Evolutionary conservation across 805 yeast genomes (phyloP).

Genomic region (Candida suzukii): DNA sequence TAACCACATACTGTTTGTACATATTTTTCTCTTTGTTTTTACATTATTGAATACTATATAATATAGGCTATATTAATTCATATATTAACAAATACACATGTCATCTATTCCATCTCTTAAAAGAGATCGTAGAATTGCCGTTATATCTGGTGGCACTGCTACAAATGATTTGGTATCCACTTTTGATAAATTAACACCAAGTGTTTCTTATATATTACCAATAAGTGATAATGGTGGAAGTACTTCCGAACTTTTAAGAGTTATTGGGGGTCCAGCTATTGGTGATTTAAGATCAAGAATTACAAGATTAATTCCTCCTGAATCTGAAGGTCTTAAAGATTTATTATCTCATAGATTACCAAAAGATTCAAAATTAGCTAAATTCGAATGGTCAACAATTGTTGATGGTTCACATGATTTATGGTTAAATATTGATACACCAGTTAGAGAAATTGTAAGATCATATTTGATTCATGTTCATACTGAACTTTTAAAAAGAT

Average conservation of each 20-base stretch:
- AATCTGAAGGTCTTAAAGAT: slow-evolving; percentile 27
- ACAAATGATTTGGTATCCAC: slow-evolving; percentile 68
- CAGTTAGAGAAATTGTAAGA: slow-evolving; percentile 64
- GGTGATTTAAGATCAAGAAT: slow-evolving; percentile 86
- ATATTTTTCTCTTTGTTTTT: too few relatives aligned
- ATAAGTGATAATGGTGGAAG: slow-evolving; percentile 94
- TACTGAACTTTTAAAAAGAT: slow-evolving; percentile 64
- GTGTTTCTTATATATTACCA: slow-evolving; percentile 66
- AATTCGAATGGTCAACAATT: slow-evolving; percentile 64
- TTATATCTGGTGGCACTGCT: slow-evolving; percentile 82
- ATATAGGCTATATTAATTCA: too few relatives aligned
- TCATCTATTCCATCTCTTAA: too few relatives aligned
- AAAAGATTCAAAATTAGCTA: slow-evolving; percentile 43
- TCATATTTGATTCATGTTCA: slow-evolving; percentile 76
- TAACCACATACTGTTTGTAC: too few relatives aligned
- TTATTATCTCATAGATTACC: slow-evolving; percentile 46
- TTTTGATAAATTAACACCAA: slow-evolving; percentile 37
- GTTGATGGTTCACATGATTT: slow-evolving; percentile 72
- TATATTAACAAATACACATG: too few relatives aligned
- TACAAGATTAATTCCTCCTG: slow-evolving; percentile 61
- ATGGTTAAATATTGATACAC: slow-evolving; percentile 56
- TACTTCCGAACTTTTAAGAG: slow-evolving; percentile 78
- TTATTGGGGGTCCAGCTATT: slow-evolving; percentile 91
- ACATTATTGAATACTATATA: too few relatives aligned
- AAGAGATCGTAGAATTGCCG: slow-evolving; percentile 23